These are phyloP conservation scores for Ogataea trehalophila DNA, from an alignment of 805 yeast species.

Conservation along the genomic window DNA sequence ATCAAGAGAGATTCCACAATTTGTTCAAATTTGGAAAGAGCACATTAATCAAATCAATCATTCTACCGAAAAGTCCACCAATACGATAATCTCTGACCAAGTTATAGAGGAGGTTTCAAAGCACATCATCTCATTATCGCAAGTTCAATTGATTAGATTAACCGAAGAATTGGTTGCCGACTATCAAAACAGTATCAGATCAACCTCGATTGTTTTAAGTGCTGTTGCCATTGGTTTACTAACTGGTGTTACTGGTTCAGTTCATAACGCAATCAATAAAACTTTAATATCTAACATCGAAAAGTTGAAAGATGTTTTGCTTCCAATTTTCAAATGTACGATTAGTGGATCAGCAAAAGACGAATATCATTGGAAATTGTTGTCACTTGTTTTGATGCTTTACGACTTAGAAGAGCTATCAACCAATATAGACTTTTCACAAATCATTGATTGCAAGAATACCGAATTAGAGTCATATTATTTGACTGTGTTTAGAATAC, in stretches of 20 bases:
- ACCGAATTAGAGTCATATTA: constrained; percentile 11
- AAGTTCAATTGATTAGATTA: constrained; percentile 35
- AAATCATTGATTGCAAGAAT: constrained; percentile 2
- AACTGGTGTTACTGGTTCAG: constrained; percentile 20
- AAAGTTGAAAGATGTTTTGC: constrained; percentile 16
- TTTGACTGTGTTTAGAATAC: constrained; percentile 37
- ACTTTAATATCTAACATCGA: constrained; percentile 13
- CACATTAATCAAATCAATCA: constrained; percentile 1
- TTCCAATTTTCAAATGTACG: constrained; percentile 18
- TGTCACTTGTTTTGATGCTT: constrained; percentile 43
- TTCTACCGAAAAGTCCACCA: too few species aligned
- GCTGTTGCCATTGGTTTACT: constrained; percentile 40
- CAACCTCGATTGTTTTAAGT: constrained; percentile 18
- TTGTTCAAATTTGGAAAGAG: constrained; percentile 42
- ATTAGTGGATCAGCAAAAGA: constrained; percentile 1
- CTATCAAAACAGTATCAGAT: constrained; percentile 4
- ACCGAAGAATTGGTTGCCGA: constrained; percentile 18
- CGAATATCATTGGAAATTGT: constrained; percentile 40
- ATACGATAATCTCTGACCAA: constrained; percentile 17
- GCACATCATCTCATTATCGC: constrained; percentile 41
- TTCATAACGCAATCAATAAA: constrained; percentile 26
- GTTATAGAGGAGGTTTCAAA: constrained; percentile 36
- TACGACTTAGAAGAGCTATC: constrained; percentile 33
- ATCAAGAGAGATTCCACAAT: constrained; percentile 53
- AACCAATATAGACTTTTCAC: neutral